A percentile compares a stretch with the other conserved stretches of the same genome.
phyloP scores from a whole-genome alignment of 345 rosid species.

The Populus ilicifolia region DNA sequence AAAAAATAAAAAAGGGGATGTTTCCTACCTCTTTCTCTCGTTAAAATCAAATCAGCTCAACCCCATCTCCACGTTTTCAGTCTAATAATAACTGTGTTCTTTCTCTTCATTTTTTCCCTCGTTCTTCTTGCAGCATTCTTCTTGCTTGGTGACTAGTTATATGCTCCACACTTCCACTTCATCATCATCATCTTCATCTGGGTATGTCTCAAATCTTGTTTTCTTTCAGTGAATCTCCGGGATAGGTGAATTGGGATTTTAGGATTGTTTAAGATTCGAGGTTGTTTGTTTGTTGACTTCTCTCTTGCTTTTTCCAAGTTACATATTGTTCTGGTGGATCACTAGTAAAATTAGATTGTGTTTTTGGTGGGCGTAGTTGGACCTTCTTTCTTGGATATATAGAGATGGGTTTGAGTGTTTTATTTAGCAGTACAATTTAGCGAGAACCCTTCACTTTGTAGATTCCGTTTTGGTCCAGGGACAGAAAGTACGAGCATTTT shows the following conservation, averaged over 20 bases:
- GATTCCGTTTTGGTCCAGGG: not conserved
- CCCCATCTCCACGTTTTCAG: conserved; percentile 1
- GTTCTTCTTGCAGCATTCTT: not conserved
- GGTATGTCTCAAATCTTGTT: not conserved
- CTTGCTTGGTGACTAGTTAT: not conserved
- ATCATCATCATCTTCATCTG: not conserved
- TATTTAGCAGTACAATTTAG: not conserved
- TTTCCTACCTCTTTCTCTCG: not conserved
- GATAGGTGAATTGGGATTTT: not conserved
- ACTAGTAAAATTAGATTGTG: not conserved
- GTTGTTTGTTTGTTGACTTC: not conserved
- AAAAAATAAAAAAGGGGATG: not conserved
- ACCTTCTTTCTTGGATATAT: not conserved
- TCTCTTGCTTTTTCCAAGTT: not conserved
- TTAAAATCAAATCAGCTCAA: not conserved
- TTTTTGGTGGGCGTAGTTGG: not conserved
- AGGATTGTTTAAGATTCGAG: not conserved
- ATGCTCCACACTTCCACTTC: not conserved
- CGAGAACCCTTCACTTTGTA: not conserved
- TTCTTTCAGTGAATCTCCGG: not conserved
- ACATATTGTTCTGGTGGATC: not conserved
- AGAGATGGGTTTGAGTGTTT: not conserved
- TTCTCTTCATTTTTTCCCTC: not conserved
- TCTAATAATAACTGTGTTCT: not conserved
- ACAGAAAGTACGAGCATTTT: not conserved